Evolutionary conservation across 768 basidiomycete genomes (phyloP), one percentile per base, ranked within the genome.

Genomic region (Termitomyces sp.): DNA sequence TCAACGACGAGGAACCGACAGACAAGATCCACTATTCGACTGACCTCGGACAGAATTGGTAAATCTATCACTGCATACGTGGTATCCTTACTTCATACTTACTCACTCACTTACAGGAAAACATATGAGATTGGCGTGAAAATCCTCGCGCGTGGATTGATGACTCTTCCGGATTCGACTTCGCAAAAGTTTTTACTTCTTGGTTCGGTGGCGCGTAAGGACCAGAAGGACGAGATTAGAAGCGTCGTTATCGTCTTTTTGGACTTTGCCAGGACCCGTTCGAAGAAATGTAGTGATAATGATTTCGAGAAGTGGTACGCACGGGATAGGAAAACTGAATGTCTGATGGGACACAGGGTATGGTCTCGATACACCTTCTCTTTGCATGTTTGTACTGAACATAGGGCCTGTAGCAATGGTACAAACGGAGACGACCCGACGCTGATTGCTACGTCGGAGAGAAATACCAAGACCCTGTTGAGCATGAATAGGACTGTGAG

Each of bases 281-380:
- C 81, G 37, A 79, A 83, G 29, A 81, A 97, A 69, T 99, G 97
- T 58, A 69, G 29, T 1, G 74, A 77, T 0, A 58, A 63, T 8
- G 97, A 99, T 67, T 88, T 91, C 61, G 95, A 98, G 72, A 79
- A 70, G 59, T 98, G 94, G 94, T 89, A 89, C 70, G 95, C 91
- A 6, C 76, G 92, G 39, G 74, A 79, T 16, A 75, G 70, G 16
- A 80, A 79, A 47, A 77, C 78, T 36, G 82, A 92, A 62, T 98
- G 96, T 70, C 72, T 98, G 24, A 95, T 98, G 92, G 96, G 96
- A 0, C 92, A 91, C 67, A 94, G 90, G 82, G 92, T 91, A 53
- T 49, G n/a, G 79, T 67, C 20, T 22, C 31, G 4, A 5, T 12
- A 20, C 4, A 20, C 46, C 29, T 52, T 52, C 42, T 42, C 24